These are phyloP conservation scores for Apiospora phragmitis DNA, from an alignment of 2,329 filamentous ascomycete species.

Conservation along the genomic window DNA sequence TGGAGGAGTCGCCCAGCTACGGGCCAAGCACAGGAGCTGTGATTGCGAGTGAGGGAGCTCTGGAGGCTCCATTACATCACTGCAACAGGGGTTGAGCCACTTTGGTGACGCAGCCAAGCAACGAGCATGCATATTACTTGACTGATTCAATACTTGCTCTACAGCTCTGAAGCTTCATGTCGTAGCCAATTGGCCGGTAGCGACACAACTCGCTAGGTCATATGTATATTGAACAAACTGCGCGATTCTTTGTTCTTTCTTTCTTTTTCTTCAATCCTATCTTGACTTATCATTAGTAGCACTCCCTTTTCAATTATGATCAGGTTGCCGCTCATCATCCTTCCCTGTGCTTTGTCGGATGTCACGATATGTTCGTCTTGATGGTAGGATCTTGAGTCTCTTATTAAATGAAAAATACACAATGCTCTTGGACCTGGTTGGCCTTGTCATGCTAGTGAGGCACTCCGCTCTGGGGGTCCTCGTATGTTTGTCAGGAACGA, in stretches of 20 bases:
- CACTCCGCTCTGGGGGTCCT: neutral
- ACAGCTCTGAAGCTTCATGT: neutral
- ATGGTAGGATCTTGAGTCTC: neutral
- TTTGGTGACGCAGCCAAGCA: conserved; percentile 5
- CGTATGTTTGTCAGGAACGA: neutral
- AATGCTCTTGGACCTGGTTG: neutral
- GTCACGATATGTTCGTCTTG: neutral
- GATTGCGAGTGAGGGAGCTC: neutral
- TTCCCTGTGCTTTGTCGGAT: neutral
- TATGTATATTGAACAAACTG: neutral
- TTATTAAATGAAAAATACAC: neutral
- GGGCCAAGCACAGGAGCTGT: neutral
- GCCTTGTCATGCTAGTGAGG: neutral
- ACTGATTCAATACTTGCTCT: neutral
- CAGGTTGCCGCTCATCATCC: neutral
- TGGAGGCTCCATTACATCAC: conserved; percentile 5
- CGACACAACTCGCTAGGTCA: neutral
- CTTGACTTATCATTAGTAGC: neutral
- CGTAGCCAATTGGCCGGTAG: neutral
- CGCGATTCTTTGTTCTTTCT: neutral
- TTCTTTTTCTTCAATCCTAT: neutral
- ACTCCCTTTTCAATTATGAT: neutral
- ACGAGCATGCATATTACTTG: neutral
- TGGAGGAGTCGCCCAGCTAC: neutral
- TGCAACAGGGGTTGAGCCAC: neutral